Base-by-base conservation (phyloP, 2,329 filamentous ascomycete genomes). In the Plectosphaerella sp. region DNA sequence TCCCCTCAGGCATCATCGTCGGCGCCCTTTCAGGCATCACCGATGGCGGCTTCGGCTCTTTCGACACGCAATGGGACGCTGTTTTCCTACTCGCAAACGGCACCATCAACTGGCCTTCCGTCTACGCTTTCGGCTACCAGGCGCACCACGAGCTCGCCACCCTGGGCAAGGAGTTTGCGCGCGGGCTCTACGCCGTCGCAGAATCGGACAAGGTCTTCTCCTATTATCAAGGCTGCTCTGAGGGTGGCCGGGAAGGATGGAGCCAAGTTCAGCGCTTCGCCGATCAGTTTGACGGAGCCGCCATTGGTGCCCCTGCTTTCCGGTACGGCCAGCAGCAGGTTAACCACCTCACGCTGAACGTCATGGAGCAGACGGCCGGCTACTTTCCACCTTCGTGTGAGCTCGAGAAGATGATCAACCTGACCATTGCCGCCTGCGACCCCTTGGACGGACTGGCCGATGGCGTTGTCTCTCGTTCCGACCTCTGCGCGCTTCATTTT, bases 191-290 rank as follows among this genome's bases (percentile, higher is more conserved):
- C 59, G 64, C 61, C 62, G 58, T 67, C 16, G 48, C 61, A 2
- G 49, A 54, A 6, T 48, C 20, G 16, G 50, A 58, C 14, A 65
- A 63, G 54, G 47, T 69, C 11, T 77, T 75, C 61, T 67, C 75
- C 2, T 80, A 80, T 64, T 82, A 75, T 57, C 71, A 78, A 55
- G 78, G 76, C 3, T 82, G 78, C 62, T 80, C 76, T 12, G 77
- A 81, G 49, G 78, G 78, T 18, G 78, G 74, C 2, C 68, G 75
- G 5, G 72, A 77, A 57, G 75, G 69, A 14, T 73, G 68, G 69
- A 72, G 68, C 52, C 77, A 80, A 61, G 66, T 77, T 2, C 78
- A 82, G 60, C 72, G 76, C 15, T 80, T 71, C 57, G 73, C 72
- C 9, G 69, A 74, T 51, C 58, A 77, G 58, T 75, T 73, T 52